Evolutionary conservation across 2,329 filamentous ascomycete genomes (phyloP), one percentile per base, ranked within the genome.

Genomic region (Trichoderma citrinoviride): DNA sequence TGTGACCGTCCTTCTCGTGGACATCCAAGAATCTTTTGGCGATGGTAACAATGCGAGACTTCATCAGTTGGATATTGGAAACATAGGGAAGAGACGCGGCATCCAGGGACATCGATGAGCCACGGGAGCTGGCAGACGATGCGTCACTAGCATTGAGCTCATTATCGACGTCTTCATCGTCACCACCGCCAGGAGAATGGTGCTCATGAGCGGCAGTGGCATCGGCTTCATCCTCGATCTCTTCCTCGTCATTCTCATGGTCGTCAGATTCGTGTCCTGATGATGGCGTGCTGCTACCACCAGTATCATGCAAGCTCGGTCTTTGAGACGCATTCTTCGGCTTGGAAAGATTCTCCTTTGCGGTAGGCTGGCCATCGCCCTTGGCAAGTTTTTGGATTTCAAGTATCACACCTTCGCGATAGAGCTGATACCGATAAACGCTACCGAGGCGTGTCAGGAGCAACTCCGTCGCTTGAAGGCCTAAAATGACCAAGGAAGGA

Each of bases 401-500:
- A 1, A 90, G 84, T 70, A 98, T 93, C 49, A 99, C 95, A 41
- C 95, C 95, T 78, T 99, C 96, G 0, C 95, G 91, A 73, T 99
- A 96, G 70, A 99, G 94, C 71, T 99, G 96, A 72, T 97, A 96
- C 27, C 92, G 89, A 74, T 99, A 99, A 33, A 98, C 91, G 23
- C 89, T 84, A 68, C 93, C 92, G 6, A 99, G 81, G 19, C 96
- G 88, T 71, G 88, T 89, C 66, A 97, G 84, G 1, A 99, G 84
- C 6, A 99, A 82, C 75, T 97, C 93, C 0, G 94, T 91, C 43
- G 93, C 94, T 73, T 97, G 92, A 17, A 99, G 81, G 19, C 92
- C 94, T 69, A 89, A 90, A 67, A 93, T 91, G 10, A 98, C 93
- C 5, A 99, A 81, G 2, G 89, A 89, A 0, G 92, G 86, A 70